Conservation (phyloP, 2,329 filamentous ascomycete genomes). For the Sporothrix humicola region DNA sequence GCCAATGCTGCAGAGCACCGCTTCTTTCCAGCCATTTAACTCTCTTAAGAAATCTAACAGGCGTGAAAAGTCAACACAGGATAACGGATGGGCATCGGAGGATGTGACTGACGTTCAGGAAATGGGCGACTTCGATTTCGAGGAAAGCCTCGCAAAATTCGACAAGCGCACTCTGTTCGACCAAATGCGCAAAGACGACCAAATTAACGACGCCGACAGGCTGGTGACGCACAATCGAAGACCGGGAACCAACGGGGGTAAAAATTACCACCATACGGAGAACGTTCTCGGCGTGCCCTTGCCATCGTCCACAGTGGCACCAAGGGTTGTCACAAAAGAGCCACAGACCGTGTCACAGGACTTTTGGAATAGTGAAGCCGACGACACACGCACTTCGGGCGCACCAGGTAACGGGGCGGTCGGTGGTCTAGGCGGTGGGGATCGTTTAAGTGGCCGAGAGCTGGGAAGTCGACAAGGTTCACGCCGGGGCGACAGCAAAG, state of each 20-base stretch:
- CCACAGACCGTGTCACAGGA: conserved; percentile 50
- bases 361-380: conserved; percentile 77
- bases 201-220: conserved; percentile 86
- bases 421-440: conserved; percentile 42
- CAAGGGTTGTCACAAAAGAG: conserved; percentile 41
- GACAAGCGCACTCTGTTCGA: conserved; percentile 92
- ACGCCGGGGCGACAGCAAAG: conserved; percentile 60
- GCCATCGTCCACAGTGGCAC: conserved; percentile 42
- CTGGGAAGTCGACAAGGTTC: conserved; percentile 57
- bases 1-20: conserved; percentile 63
- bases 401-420: background rate
- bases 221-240: conserved; percentile 86
- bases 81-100: conserved; percentile 93
- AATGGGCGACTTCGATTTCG: conserved; percentile 93
- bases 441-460: conserved; percentile 57
- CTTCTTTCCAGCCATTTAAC: conserved; percentile 67
- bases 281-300: conserved; percentile 77
- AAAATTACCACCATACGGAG: conserved; percentile 89
- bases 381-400: conserved; percentile 54
- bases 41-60: conserved; percentile 63
- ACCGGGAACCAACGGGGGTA: conserved; percentile 76
- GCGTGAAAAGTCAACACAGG: conserved; percentile 47
- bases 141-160: conserved; percentile 87
- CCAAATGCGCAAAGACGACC: conserved; percentile 87
- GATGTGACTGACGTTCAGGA: conserved; percentile 95